Evolutionary conservation across 2,329 filamentous ascomycete genomes (phyloP).

Genomic region (Diaporthe capsici): DNA sequence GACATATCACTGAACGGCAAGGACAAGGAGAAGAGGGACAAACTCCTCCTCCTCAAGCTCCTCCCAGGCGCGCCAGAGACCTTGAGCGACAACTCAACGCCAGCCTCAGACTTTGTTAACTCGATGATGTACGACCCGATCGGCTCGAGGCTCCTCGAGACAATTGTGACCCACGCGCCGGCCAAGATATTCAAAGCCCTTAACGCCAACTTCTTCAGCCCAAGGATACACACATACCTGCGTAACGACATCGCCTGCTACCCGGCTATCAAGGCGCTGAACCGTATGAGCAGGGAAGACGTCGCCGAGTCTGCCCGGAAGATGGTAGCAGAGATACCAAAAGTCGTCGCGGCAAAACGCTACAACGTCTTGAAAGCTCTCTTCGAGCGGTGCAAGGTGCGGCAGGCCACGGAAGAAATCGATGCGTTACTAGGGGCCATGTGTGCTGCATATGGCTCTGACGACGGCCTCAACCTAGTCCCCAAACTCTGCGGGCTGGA

Average conservation of each 20-base stretch:
- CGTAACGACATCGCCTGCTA: conserved; percentile 94
- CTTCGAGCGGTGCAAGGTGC: conserved; percentile 84
- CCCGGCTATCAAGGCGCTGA: conserved; percentile 85
- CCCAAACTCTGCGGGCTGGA: conserved; percentile 65
- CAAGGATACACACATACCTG: conserved; percentile 83
- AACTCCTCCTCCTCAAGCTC: conserved; percentile 74
- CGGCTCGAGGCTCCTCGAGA: conserved; percentile 91
- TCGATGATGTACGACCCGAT: conserved; percentile 91
- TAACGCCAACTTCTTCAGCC: conserved; percentile 83
- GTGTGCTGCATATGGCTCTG: conserved; percentile 61
- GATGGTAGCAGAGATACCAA: conserved; percentile 80
- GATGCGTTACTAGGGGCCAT: conserved; percentile 67
- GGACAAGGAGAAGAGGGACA: conserved; percentile 73
- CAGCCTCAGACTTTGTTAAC: conserved; percentile 83
- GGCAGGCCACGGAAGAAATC: conserved; percentile 51
- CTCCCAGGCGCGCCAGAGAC: conserved; percentile 82
- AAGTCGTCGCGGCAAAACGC: conserved; percentile 80
- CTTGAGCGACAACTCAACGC: conserved; percentile 79
- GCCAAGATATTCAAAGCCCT: conserved; percentile 93
- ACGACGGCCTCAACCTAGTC: conserved; percentile 61
- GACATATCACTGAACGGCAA: conserved; percentile 84
- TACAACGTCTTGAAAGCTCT: conserved; percentile 85
- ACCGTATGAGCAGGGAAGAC: conserved; percentile 89
- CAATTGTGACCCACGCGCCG: conserved; percentile 83
- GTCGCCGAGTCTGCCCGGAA: conserved; percentile 79